A percentile compares a stretch with the other conserved stretches of the same genome.
These are phyloP conservation scores for Orbilia ellipsospora DNA, from an alignment of 2,329 filamentous ascomycete genomes.

Conservation along the genomic window DNA sequence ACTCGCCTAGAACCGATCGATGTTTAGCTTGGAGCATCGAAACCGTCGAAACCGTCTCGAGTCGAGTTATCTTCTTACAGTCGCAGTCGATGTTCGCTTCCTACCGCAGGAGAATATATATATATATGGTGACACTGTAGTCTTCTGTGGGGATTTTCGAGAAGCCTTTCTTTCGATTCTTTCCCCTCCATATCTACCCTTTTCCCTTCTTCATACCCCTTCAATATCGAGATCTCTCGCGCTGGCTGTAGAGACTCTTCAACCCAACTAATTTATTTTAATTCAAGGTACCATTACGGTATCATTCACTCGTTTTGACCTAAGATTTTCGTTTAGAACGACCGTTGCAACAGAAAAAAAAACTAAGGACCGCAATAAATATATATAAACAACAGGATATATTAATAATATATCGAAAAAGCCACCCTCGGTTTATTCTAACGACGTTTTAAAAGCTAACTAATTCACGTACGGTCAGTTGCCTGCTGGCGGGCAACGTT, in stretches of 20 bases:
- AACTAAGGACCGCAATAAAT: too few relatives aligned
- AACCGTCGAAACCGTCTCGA: conserved; percentile 43
- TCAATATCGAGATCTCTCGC: background rate
- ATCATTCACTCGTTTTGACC: too few relatives aligned
- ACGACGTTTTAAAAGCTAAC: background rate
- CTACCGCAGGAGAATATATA: conserved; percentile 1
- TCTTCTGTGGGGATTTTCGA: background rate
- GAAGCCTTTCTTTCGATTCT: conserved; percentile 4
- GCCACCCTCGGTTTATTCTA: too few relatives aligned
- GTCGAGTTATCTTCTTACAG: conserved; percentile 21
- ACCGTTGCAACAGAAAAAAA: too few relatives aligned
- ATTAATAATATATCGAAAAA: too few relatives aligned
- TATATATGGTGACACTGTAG: background rate
- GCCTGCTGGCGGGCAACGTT: conserved; percentile 26
- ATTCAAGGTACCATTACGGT: background rate
- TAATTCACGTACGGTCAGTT: background rate
- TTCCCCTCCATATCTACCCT: background rate
- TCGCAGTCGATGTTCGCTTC: background rate
- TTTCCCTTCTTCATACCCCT: background rate
- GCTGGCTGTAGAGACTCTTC: conserved; percentile 1
- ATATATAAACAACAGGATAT: too few relatives aligned
- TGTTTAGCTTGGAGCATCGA: conserved; percentile 24
- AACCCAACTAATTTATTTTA: conserved; percentile 1
- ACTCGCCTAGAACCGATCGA: background rate
- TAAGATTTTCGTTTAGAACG: too few relatives aligned